A percentile compares a stretch with the other conserved stretches of the same genome.
Evolutionary conservation across 2,329 filamentous ascomycete genomes (phyloP).

Genomic region (Chrysoporthe cubensis): DNA sequence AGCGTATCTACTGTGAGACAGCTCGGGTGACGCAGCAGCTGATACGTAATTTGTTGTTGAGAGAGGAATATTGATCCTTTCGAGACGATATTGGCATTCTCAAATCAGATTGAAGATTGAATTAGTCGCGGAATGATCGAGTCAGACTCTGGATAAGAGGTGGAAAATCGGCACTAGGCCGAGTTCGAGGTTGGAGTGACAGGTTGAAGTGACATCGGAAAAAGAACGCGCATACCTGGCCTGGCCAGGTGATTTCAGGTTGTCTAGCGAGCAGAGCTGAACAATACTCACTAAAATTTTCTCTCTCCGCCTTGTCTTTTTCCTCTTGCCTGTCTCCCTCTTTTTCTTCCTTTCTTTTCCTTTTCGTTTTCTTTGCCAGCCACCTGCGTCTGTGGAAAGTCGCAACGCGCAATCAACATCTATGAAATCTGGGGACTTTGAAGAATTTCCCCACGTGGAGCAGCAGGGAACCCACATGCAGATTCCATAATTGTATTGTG

Average conservation of each 20-base stretch:
- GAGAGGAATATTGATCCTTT: background rate
- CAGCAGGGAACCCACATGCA: background rate
- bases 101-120: too few species aligned
- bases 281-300: background rate
- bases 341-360: background rate
- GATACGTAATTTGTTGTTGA: background rate
- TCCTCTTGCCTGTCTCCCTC: background rate
- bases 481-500: background rate
- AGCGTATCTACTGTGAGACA: too few species aligned
- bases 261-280: too few species aligned
- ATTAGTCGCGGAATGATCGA: slow-evolving; percentile 5
- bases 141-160: background rate
- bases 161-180: too few species aligned
- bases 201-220: too few species aligned
- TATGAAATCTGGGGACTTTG: background rate
- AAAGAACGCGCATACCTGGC: too few species aligned
- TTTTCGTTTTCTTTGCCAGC: background rate
- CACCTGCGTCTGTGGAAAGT: background rate
- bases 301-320: background rate
- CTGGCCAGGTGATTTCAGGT: too few species aligned
- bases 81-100: background rate
- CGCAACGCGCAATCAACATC: background rate
- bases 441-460: background rate
- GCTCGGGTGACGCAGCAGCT: background rate
- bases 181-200: too few species aligned